Conservation (phyloP, 805 yeast species). For the Naumovozyma baii region DNA sequence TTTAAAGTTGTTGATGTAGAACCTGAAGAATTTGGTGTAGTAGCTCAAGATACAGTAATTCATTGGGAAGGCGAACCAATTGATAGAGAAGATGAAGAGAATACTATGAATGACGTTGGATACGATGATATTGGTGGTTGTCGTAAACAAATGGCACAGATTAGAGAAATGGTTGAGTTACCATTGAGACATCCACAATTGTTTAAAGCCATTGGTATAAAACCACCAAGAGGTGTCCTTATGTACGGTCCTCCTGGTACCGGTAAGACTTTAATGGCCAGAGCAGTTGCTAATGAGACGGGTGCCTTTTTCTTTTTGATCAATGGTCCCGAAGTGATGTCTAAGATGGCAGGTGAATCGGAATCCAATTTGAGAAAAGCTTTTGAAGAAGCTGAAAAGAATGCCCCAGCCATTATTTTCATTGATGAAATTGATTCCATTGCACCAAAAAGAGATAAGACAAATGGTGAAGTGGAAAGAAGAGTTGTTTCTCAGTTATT, state of each 20-base stretch:
- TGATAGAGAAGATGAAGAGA: constrained; percentile 52
- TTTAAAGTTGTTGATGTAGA: constrained; percentile 97
- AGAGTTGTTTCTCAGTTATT: constrained; percentile 96
- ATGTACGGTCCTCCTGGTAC: constrained; percentile 99
- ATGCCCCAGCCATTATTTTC: constrained; percentile 96
- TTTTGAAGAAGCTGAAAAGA: constrained; percentile 97
- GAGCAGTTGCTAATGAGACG: constrained; percentile 99
- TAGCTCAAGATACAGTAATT: constrained; percentile 94
- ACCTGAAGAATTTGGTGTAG: constrained; percentile 94
- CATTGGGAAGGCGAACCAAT: constrained; percentile 99
- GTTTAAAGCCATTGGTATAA: constrained; percentile 95
- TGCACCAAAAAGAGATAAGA: constrained; percentile 99
- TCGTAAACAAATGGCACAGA: constrained; percentile 98
- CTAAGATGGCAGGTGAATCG: constrained; percentile 99
- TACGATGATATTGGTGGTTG: constrained; percentile 99
- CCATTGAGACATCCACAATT: constrained; percentile 98
- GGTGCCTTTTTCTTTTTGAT: constrained; percentile 97
- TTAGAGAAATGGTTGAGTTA: constrained; percentile 94
- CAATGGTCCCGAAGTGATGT: constrained; percentile 99
- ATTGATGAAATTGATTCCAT: constrained; percentile 98
- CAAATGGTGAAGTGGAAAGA: constrained; percentile 98
- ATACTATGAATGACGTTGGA: constrained; percentile 92
- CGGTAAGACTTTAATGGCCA: constrained; percentile 97
- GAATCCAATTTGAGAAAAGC: constrained; percentile 96
- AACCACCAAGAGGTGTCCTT: constrained; percentile 96